Conservation (phyloP, 176 grass and related monocot species). For the Musa acuminata region DNA sequence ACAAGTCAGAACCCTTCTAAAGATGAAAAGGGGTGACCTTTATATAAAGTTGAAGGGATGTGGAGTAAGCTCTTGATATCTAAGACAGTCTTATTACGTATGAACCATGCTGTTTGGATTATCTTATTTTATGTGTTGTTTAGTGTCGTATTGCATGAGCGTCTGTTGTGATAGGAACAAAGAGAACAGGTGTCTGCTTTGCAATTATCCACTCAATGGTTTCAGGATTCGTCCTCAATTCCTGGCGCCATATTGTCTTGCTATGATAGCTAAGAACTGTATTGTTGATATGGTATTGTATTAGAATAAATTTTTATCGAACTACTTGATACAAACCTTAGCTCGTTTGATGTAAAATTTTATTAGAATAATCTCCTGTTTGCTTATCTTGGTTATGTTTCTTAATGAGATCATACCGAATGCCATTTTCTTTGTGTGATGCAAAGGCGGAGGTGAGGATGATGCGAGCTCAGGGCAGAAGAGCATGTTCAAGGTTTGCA, state of each 20-base stretch:
- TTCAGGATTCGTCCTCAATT: neutral
- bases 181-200: neutral
- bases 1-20: neutral
- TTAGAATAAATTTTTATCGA: slow-evolving; percentile 6
- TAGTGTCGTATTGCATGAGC: neutral
- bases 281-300: neutral
- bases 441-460: too few species aligned
- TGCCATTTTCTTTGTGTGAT: too few species aligned
- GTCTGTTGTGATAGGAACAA: neutral
- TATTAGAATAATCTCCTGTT: neutral
- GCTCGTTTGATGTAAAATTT: neutral
- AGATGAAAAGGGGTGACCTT: neutral
- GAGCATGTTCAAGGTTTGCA: too few species aligned
- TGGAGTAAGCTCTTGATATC: slow-evolving; percentile 4
- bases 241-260: neutral
- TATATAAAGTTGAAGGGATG: neutral
- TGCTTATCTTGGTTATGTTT: neutral
- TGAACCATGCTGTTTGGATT: neutral
- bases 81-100: neutral
- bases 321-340: neutral
- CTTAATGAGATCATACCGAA: neutral
- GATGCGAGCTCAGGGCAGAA: too few species aligned
- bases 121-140: neutral
- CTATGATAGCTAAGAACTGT: neutral
- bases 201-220: neutral